These are phyloP conservation scores for Asterionellopsis glacialis DNA, from an alignment of 108 stramenopile genomes.

Conservation along the genomic window DNA sequence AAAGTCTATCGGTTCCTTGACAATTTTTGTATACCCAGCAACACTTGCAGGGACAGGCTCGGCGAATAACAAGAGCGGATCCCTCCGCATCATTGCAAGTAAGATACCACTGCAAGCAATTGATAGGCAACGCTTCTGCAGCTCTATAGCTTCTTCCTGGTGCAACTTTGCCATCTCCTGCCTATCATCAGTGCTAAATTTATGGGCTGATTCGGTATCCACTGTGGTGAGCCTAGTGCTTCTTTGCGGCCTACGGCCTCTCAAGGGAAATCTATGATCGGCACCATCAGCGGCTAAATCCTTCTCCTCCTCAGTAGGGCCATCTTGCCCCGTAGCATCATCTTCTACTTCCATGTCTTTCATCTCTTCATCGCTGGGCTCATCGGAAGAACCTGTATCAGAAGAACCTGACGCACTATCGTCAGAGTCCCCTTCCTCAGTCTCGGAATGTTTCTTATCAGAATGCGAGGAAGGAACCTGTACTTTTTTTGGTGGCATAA, in stretches of 20 bases:
- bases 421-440: conserved; percentile 1
- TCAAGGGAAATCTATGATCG: too few species aligned
- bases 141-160: conserved; percentile 51
- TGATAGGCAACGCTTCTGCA: conserved; percentile 46
- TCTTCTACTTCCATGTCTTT: background rate
- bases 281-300: background rate
- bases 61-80: conserved; percentile 75
- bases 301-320: background rate
- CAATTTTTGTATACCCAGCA: conserved; percentile 50
- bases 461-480: conserved; percentile 15
- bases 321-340: background rate
- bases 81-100: conserved; percentile 63
- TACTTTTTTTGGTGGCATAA: conserved; percentile 47
- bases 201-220: background rate
- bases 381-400: too few species aligned
- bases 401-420: background rate
- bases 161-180: conserved; percentile 23
- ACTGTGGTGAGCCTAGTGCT: background rate
- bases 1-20: conserved; percentile 75
- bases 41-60: conserved; percentile 61
- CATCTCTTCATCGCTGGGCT: background rate
- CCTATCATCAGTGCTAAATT: conserved; percentile 13
- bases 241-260: background rate
- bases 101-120: conserved; percentile 68
- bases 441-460: background rate